Evolutionary conservation across 179 eudicot species (phyloP).

Genomic region (Heliamphora ciliata): DNA sequence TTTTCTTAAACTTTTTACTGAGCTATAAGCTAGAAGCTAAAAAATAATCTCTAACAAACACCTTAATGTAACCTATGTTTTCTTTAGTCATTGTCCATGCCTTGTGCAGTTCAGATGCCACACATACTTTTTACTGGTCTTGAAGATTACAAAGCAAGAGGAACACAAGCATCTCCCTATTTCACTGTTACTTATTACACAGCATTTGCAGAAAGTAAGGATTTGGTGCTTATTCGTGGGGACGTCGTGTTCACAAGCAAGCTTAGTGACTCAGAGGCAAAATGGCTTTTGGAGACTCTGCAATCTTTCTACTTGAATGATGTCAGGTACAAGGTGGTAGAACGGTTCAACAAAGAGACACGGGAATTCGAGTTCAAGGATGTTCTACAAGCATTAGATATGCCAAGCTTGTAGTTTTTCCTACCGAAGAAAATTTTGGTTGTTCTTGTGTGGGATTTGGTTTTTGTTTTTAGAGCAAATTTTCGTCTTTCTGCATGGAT

Average conservation of each 20-base stretch:
- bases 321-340: slow-evolving; percentile 68
- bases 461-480: neutral
- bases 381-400: slow-evolving; percentile 66
- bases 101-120: slow-evolving; percentile 68
- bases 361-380: slow-evolving; percentile 88
- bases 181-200: slow-evolving; percentile 65
- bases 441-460: neutral
- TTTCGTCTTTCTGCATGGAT: neutral
- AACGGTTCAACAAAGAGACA: slow-evolving; percentile 74
- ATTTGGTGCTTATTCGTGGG: slow-evolving; percentile 72
- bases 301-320: slow-evolving; percentile 85
- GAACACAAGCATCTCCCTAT: slow-evolving; percentile 91
- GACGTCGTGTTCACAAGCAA: slow-evolving; percentile 80
- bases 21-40: too few relatives aligned
- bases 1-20: too few relatives aligned
- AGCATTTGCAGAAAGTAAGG: slow-evolving; percentile 77
- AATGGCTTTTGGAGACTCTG: slow-evolving; percentile 72
- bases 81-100: slow-evolving; percentile 1
- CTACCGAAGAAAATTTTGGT: neutral
- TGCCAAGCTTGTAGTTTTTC: slow-evolving; percentile 46
- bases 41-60: neutral
- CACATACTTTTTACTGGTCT: slow-evolving; percentile 82
- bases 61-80: neutral
- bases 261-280: slow-evolving; percentile 71
- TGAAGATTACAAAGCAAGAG: slow-evolving; percentile 92